Conservation (phyloP, 208 protist genomes). For the Borovskyia barvae region DNA sequence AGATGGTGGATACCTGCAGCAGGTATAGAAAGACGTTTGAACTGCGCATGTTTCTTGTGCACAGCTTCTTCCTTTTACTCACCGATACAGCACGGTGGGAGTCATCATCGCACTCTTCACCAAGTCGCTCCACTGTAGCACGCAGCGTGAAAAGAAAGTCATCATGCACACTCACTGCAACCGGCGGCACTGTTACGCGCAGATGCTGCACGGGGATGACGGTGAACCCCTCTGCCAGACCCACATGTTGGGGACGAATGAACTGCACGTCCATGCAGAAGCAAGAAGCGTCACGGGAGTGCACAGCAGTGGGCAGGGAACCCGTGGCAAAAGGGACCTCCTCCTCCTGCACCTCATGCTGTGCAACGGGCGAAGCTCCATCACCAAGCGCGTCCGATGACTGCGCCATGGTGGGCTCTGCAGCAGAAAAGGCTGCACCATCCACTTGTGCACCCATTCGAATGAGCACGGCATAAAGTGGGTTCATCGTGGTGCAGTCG, state of each 20-base stretch:
- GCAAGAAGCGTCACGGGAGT: slow-evolving; percentile 21
- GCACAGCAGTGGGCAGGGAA: neutral
- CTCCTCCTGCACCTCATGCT: too few species aligned
- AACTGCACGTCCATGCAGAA: slow-evolving; percentile 20
- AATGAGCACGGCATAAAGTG: slow-evolving; percentile 18
- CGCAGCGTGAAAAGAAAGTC: slow-evolving; percentile 52
- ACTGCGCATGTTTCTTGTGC: neutral
- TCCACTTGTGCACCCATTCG: too few species aligned
- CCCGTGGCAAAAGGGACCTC: neutral
- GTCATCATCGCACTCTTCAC: slow-evolving; percentile 7
- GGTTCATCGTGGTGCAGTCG: slow-evolving; percentile 54
- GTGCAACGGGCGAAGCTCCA: too few species aligned
- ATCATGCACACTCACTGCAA: slow-evolving; percentile 52
- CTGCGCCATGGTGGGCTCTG: too few species aligned
- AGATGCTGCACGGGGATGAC: slow-evolving; percentile 40
- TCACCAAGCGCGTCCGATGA: too few species aligned
- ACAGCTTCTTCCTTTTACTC: neutral
- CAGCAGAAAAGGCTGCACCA: too few species aligned
- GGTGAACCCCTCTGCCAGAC: neutral
- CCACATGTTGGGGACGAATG: neutral
- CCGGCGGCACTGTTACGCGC: slow-evolving; percentile 28
- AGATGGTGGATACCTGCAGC: slow-evolving; percentile 39
- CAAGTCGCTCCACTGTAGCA: slow-evolving; percentile 19
- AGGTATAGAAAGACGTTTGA: slow-evolving; percentile 45
- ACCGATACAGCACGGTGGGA: neutral